These are phyloP conservation scores for Blastomyces parvus DNA, from an alignment of 2,329 filamentous ascomycete genomes.

Conservation along the genomic window DNA sequence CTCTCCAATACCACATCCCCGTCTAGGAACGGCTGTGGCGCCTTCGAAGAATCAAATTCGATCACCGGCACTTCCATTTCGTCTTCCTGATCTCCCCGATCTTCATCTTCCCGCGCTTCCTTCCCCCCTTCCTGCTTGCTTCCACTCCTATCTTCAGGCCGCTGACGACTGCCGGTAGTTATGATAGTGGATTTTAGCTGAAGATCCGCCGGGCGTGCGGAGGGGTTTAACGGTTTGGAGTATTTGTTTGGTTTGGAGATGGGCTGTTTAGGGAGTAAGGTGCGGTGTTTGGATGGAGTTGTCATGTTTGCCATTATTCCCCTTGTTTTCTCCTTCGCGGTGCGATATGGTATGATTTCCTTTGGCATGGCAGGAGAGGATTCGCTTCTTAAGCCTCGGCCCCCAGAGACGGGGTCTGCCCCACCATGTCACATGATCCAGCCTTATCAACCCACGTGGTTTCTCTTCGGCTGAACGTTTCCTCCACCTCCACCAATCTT, in stretches of 20 bases:
- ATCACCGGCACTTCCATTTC: conserved; percentile 6
- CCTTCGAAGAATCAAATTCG: conserved; percentile 15
- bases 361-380: neutral
- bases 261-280: conserved; percentile 10
- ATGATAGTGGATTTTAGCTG: conserved; percentile 8
- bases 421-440: neutral
- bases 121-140: neutral
- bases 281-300: neutral
- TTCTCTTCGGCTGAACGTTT: neutral
- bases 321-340: neutral
- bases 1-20: conserved; percentile 11
- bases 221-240: conserved; percentile 10
- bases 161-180: neutral
- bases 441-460: neutral
- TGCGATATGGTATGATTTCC: neutral
- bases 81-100: neutral
- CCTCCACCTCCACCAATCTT: neutral
- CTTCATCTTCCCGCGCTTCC: no score
- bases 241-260: conserved; percentile 10
- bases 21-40: conserved; percentile 16
- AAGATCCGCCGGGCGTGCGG: conserved; percentile 11
- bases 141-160: neutral
- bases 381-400: neutral
- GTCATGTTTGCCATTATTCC: neutral
- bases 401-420: neutral